Conservation (phyloP, 352 stramenopile species). For the Stramenopiles sp. region DNA sequence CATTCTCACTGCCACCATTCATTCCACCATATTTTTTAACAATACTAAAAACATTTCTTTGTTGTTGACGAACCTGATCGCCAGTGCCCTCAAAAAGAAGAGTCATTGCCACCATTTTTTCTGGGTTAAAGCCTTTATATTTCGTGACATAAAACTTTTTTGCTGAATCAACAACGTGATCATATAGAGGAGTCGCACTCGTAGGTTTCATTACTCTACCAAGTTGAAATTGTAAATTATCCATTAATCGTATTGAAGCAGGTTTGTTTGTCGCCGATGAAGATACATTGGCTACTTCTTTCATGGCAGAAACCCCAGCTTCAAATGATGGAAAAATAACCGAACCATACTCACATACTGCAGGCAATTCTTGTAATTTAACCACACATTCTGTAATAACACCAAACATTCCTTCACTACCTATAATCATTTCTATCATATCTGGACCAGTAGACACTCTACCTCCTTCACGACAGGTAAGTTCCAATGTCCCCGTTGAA, state of each 20-base stretch:
- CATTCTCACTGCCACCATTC: constrained; percentile 32
- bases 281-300: constrained; percentile 28
- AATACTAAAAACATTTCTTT: constrained; percentile 23
- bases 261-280: no score
- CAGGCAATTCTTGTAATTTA: constrained; percentile 23
- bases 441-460: constrained; percentile 54
- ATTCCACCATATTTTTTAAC: constrained; percentile 33
- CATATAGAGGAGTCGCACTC: background rate
- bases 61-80: background rate
- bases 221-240: constrained; percentile 70
- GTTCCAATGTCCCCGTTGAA: constrained; percentile 24
- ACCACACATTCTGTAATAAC: constrained; percentile 64
- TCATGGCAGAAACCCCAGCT: constrained; percentile 20
- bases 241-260: constrained; percentile 47
- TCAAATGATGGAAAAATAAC: background rate
- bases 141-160: constrained; percentile 38
- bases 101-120: constrained; percentile 32
- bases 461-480: constrained; percentile 29
- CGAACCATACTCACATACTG: background rate
- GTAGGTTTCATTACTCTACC: constrained; percentile 42
- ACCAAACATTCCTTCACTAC: constrained; percentile 66
- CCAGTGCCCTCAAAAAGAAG: constrained; percentile 37
- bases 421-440: constrained; percentile 34
- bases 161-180: constrained; percentile 19
- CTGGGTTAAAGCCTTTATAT: constrained; percentile 28